Base-by-base conservation (phyloP, 164 flowering plant genomes). In the Nelumbo lutea region DNA sequence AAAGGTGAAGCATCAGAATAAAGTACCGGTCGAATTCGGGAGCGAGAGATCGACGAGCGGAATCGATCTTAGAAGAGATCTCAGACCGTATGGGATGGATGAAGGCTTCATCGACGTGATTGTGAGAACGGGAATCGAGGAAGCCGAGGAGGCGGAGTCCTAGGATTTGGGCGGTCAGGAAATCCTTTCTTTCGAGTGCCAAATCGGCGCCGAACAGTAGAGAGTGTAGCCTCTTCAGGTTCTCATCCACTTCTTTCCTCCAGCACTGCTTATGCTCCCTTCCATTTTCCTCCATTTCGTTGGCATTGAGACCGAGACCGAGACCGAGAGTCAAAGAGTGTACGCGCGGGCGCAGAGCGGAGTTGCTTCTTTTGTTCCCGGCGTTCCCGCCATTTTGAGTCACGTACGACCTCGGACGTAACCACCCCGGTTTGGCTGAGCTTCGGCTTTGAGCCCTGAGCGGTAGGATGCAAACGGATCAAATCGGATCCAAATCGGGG, bases 181-280 rank as follows among this genome's bases (percentile, higher is more conserved):
- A 89, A 72, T 96, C 93, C n/a, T 78, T 50, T 58, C 76, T 85
- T 68, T 87, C 85, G 55, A 88, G 73, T 27, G 97, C 93, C 52
- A 66, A 58, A 40, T 93, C 98, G 46, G 87, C 88, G 8, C 90
- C 93, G 72, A 96, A 90, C 51, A 82, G 81, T 42, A 89, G 88
- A 55, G 99, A 96, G 38, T 93, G 99, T 14, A 93, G 91, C 60
- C 98, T 82, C 78, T 86, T 86, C 59, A 90, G 82, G 61, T 90
- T 93, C 11, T 64, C 64, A 60, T 88, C 93, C 55, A 90, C 85
- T 65, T 88, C 86, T 77, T 76, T 83, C 52, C 97, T 82, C 99
- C 99, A 95, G 60, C 84, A 76, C 14, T 9, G 47, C 59, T 60
- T 40, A 10, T 55, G 39, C 61, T 53, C 40, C 67, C 51, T 46